These are phyloP conservation scores for Yamadazyma conglobata DNA, from an alignment of 1,139 yeast species.

Conservation along the genomic window DNA sequence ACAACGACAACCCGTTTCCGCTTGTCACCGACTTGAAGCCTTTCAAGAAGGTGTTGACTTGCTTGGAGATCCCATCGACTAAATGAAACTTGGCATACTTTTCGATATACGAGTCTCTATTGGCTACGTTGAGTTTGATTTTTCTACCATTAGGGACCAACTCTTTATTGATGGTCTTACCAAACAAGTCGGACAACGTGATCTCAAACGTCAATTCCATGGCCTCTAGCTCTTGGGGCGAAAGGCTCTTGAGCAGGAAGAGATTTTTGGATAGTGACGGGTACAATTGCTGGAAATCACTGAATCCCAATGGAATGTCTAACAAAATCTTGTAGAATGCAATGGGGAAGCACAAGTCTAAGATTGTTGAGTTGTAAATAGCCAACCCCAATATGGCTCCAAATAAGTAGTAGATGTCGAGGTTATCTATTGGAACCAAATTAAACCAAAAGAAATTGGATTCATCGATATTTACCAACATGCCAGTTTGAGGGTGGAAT, in stretches of 20 bases:
- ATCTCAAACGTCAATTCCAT: conserved; percentile 39
- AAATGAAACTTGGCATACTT: conserved; percentile 60
- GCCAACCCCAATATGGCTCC: conserved; percentile 90
- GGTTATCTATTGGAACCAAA: conserved; percentile 40
- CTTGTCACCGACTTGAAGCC: conserved; percentile 80
- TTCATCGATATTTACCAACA: conserved; percentile 61
- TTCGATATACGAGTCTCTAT: conserved; percentile 58
- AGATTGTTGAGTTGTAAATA: conserved; percentile 81
- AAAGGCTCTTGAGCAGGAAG: conserved; percentile 47
- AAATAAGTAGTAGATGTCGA: conserved; percentile 64
- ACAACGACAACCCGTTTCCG: conserved; percentile 74
- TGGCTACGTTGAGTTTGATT: conserved; percentile 50
- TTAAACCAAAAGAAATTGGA: conserved; percentile 78
- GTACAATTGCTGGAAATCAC: conserved; percentile 63
- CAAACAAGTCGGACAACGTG: conserved; percentile 38
- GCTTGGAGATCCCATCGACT: conserved; percentile 49
- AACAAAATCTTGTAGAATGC: conserved; percentile 74
- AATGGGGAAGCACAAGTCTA: conserved; percentile 74
- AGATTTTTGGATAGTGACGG: conserved; percentile 67
- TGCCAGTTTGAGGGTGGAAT: conserved; percentile 63
- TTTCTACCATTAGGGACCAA: conserved; percentile 56
- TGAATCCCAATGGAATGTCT: conserved; percentile 50
- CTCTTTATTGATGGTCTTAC: conserved; percentile 38
- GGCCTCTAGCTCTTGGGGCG: conserved; percentile 23
- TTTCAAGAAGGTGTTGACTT: conserved; percentile 53